phyloP scores from a whole-genome alignment of 441 rosid genomes.

The Croton laevigatus region DNA sequence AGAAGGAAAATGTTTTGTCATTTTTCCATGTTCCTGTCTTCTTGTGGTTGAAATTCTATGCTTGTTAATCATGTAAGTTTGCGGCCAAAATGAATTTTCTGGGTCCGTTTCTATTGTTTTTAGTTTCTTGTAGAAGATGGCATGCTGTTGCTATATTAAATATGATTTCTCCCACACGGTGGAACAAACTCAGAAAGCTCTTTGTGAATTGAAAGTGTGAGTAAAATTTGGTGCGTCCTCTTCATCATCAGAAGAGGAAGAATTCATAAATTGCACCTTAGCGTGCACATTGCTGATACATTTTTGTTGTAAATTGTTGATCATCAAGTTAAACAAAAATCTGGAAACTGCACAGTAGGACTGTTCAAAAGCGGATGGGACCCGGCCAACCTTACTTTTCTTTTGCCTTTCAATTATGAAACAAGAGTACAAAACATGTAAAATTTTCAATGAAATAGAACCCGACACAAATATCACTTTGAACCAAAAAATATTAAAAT shows the following conservation, averaged over 20 bases:
- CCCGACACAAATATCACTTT: too few relatives aligned
- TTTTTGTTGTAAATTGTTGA: background rate
- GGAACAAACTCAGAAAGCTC: too few relatives aligned
- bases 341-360: background rate
- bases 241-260: background rate
- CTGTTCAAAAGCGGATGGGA: too few relatives aligned
- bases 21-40: background rate
- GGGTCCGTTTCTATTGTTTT: background rate
- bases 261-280: background rate
- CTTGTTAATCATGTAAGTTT: background rate
- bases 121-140: background rate
- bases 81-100: background rate
- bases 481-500: too few relatives aligned
- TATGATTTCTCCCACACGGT: too few relatives aligned
- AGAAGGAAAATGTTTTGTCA: background rate
- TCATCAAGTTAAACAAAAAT: background rate
- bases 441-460: too few relatives aligned
- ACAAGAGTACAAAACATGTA: too few relatives aligned
- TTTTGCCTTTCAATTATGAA: too few relatives aligned
- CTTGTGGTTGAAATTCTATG: background rate
- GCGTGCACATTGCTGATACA: background rate
- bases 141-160: background rate
- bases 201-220: background rate
- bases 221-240: background rate
- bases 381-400: too few relatives aligned